These are phyloP conservation scores for Fusarium chuoi DNA, from an alignment of 2,329 filamentous ascomycete genomes.

Conservation along the genomic window DNA sequence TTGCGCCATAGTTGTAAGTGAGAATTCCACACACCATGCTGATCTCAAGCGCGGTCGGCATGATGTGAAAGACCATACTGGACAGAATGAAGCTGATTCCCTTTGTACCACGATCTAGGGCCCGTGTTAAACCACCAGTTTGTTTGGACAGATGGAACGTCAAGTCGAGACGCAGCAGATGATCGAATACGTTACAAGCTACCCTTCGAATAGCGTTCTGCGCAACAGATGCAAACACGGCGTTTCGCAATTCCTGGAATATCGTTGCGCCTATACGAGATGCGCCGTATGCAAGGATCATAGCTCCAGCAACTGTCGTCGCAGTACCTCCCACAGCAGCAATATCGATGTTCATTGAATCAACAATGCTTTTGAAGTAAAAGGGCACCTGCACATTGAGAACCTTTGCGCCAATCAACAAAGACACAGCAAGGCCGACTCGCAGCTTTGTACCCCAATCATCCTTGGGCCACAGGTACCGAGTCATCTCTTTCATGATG, in stretches of 20 bases:
- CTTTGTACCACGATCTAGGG: conserved; percentile 96
- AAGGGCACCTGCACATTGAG: conserved; percentile 98
- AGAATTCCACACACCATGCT: conserved; percentile 95
- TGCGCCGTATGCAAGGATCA: conserved; percentile 92
- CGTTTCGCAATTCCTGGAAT: conserved; percentile 94
- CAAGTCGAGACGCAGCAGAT: conserved; percentile 87
- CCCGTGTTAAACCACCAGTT: conserved; percentile 91
- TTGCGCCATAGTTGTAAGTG: conserved; percentile 92
- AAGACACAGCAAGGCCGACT: conserved; percentile 82
- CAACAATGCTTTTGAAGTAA: conserved; percentile 98
- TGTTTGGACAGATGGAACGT: conserved; percentile 95
- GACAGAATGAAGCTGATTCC: conserved; percentile 97
- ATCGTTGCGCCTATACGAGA: conserved; percentile 89
- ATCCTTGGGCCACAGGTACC: conserved; percentile 95
- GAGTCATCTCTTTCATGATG: conserved; percentile 97
- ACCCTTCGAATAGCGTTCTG: conserved; percentile 96
- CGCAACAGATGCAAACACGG: conserved; percentile 94
- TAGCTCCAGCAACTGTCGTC: conserved; percentile 86
- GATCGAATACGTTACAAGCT: conserved; percentile 90
- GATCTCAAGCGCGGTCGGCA: conserved; percentile 94
- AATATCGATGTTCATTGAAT: conserved; percentile 97
- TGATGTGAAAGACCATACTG: conserved; percentile 98
- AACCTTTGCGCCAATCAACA: conserved; percentile 91
- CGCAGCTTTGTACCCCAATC: conserved; percentile 77
- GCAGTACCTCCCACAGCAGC: conserved; percentile 87